phyloP scores from a whole-genome alignment of 192 early-diverging fungal species.

The Coemansia sp. region DNA sequence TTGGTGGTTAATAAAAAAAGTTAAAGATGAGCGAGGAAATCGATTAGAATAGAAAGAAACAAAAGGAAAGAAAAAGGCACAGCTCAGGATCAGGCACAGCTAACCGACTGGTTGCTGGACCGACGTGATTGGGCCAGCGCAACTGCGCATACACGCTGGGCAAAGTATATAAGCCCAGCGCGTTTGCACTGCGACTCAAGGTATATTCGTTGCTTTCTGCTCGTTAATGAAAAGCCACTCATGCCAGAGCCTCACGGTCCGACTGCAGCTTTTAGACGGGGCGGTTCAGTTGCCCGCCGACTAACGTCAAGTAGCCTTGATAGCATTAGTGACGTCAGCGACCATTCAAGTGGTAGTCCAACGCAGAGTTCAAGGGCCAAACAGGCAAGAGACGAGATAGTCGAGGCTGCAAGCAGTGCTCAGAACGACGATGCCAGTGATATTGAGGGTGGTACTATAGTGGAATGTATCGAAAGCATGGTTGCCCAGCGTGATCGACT shows the following conservation, averaged over 20 bases:
- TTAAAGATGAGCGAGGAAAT: neutral
- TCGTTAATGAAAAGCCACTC: no score
- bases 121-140: neutral
- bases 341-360: neutral
- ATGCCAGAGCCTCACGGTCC: constrained; percentile 3
- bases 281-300: neutral
- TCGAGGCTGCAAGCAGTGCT: neutral
- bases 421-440: neutral
- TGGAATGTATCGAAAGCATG: constrained; percentile 28
- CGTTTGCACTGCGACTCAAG: neutral
- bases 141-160: neutral
- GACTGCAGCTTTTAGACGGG: neutral
- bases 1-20: neutral
- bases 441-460: constrained; percentile 11
- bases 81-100: neutral
- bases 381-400: neutral
- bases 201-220: neutral
- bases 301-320: neutral
- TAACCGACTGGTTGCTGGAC: neutral
- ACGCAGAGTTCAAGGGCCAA: neutral
- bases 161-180: neutral
- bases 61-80: neutral
- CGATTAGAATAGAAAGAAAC: neutral
- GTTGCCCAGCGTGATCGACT: constrained; percentile 35
- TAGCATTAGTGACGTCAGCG: constrained; percentile 8